Evolutionary conservation across 139 green algal genomes (phyloP), one percentile per base, ranked within the genome.

Genomic region (Chlorella sp.): DNA sequence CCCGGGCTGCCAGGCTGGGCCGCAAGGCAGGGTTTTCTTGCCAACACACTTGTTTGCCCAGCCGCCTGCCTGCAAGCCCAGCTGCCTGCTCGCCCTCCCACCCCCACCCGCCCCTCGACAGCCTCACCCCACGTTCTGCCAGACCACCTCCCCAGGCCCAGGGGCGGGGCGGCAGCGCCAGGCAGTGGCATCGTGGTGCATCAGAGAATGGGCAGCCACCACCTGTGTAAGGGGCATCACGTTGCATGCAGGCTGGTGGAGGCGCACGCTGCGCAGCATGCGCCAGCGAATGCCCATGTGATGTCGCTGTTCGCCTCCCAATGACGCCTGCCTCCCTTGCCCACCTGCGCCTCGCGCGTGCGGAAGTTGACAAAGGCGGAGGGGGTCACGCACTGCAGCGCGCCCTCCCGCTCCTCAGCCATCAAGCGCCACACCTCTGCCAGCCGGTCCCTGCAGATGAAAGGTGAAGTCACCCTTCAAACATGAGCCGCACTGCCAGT

Each of bases 351-450:
- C n/a, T 26, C 44, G 70, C 91, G 68, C 36, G 86, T 75, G 78
- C 86, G 86, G 88, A 95, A 95, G 2, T 91, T 95, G 4, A 94
- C 91, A 56, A 95, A 94, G 1, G 91, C 92, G 56, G 92, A 79
- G n/a, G 88, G 78, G 36, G 87, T 47, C 47, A 81, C 80, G 5
- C 34, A 38, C 30, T 60, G 25, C 51, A 36, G 39, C 12, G 85
- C 78, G 32, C 47, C 26, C 21, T 62, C 71, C 34, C 79, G 71
- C 21, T 85, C 80, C 23, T 63, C 55, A 0, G 21, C 18, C 9
- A 88, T 76, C 23, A 36, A 20, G 18, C 65, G 57, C 11, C 64
- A 36, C 44, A 88, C 55, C 39, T 75, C 41, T 28, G 28, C 55
- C 67, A 85, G 5, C 6, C 85, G 62, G 32, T 85, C 85, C 55